Evolutionary conservation across 768 basidiomycete genomes (phyloP).

Genomic region (Suillus decipiens): DNA sequence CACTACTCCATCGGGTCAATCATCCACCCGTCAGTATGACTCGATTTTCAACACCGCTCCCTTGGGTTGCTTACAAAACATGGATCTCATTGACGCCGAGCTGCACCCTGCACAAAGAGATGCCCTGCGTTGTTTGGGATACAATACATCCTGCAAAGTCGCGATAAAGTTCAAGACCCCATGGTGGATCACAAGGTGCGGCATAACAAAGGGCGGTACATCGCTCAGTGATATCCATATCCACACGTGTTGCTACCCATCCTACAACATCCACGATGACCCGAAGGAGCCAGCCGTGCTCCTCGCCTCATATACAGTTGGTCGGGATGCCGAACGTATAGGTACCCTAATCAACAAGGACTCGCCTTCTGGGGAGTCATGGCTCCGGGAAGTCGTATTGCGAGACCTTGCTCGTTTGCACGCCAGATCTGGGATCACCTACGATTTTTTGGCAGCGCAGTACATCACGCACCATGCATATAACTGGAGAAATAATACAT

Average conservation of each 20-base stretch:
- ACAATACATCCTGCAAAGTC: not conserved
- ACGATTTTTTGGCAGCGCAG: not conserved
- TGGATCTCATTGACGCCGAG: not conserved
- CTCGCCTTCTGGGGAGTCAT: not conserved
- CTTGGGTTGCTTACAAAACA: not conserved
- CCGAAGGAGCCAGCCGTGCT: constrained; percentile 1
- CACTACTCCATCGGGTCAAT: too few relatives aligned
- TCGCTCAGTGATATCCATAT: not conserved
- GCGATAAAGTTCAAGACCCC: constrained; percentile 4
- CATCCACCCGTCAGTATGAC: constrained; percentile 1
- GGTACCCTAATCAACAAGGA: not conserved
- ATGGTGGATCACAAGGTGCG: constrained; percentile 2
- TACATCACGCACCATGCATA: not conserved
- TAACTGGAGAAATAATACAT: not conserved
- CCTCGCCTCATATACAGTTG: constrained; percentile 1
- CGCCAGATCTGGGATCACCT: constrained; percentile 3
- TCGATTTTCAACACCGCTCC: constrained; percentile 5
- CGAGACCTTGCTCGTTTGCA: constrained; percentile 3
- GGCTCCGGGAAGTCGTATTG: not conserved
- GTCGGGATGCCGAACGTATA: constrained; percentile 5
- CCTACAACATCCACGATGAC: not conserved
- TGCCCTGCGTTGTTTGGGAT: constrained; percentile 3
- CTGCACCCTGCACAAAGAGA: not conserved
- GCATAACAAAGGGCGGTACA: not conserved
- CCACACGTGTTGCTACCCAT: not conserved